phyloP scores from a whole-genome alignment of 2,329 filamentous ascomycete genomes.

The Fusarium nurragi region DNA sequence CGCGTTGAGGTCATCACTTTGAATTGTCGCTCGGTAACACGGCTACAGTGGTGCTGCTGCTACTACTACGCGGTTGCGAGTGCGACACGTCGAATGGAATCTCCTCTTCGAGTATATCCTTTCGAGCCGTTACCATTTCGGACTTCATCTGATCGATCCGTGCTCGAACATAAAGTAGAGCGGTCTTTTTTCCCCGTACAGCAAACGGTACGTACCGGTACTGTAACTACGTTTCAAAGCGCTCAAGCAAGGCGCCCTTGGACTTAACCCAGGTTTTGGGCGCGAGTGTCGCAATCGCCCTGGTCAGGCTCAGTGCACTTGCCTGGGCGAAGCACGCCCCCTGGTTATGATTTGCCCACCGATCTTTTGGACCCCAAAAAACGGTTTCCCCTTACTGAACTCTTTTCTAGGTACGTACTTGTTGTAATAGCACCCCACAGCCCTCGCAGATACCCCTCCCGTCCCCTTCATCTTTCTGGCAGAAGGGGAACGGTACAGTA shows the following conservation, averaged over 20 bases:
- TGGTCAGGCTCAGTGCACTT: background rate
- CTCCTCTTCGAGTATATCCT: background rate
- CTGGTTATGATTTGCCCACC: constrained; percentile 10
- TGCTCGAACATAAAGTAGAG: constrained; percentile 5
- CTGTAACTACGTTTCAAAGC: constrained; percentile 28
- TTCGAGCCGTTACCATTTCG: constrained; percentile 1
- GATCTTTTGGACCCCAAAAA: constrained; percentile 18
- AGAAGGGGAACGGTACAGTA: background rate
- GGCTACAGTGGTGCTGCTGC: background rate
- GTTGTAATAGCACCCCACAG: constrained; percentile 15
- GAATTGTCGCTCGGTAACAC: constrained; percentile 16
- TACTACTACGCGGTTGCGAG: background rate
- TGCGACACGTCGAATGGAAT: constrained; percentile 8
- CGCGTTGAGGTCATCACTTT: constrained; percentile 32
- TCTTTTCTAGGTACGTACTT: background rate
- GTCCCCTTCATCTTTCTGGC: constrained; percentile 33
- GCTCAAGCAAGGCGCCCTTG: background rate
- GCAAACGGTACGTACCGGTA: no score
- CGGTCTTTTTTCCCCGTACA: background rate
- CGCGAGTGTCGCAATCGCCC: background rate
- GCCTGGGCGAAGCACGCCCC: no score
- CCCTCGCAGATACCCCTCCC: constrained; percentile 24
- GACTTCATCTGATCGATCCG: background rate
- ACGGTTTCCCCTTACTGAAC: constrained; percentile 1
- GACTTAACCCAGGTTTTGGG: constrained; percentile 24